Percentiles rank a stretch among this genome's conserved stretches.
Evolutionary conservation across 495 filamentous ascomycete species (phyloP).

Genomic region (Glonium stellatum): DNA sequence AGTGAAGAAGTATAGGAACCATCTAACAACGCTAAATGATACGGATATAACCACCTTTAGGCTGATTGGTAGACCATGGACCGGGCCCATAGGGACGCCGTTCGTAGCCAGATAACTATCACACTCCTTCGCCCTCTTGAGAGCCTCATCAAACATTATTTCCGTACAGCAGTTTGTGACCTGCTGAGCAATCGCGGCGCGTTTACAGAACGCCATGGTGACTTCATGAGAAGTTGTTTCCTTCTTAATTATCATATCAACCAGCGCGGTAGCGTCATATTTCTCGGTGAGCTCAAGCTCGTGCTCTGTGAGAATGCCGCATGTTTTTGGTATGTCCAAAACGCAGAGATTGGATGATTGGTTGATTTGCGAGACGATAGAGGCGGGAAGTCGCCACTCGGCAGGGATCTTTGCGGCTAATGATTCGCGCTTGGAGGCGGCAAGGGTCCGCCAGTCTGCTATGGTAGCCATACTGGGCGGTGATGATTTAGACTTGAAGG

Average conservation of each 20-base stretch:
- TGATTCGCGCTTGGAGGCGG: conserved; percentile 14
- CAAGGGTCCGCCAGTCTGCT: conserved; percentile 19
- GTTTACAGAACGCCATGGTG: conserved; percentile 25
- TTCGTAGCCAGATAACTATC: conserved; percentile 48
- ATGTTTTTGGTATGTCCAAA: conserved; percentile 12
- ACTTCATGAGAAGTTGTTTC: conserved; percentile 19
- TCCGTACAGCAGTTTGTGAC: conserved; percentile 54
- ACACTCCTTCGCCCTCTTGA: conserved; percentile 50
- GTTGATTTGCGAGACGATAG: conserved; percentile 2
- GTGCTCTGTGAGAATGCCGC: conserved; percentile 10
- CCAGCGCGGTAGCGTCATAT: conserved; percentile 20
- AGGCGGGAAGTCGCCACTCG: conserved; percentile 19
- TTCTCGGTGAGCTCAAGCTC: conserved; percentile 22
- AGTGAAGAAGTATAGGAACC: background rate
- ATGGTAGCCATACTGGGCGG: background rate
- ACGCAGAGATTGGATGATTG: conserved; percentile 7
- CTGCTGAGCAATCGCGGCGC: conserved; percentile 29
- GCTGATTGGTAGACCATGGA: conserved; percentile 60
- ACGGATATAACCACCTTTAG: conserved; percentile 15
- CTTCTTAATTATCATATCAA: conserved; percentile 6
- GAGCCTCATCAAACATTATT: conserved; percentile 55
- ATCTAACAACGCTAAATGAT: background rate
- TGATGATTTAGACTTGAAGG: background rate
- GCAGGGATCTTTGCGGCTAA: conserved; percentile 13
- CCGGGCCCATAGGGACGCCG: conserved; percentile 48